phyloP scores from a whole-genome alignment of 345 rosid species.

The Dipteronia sinensis region DNA sequence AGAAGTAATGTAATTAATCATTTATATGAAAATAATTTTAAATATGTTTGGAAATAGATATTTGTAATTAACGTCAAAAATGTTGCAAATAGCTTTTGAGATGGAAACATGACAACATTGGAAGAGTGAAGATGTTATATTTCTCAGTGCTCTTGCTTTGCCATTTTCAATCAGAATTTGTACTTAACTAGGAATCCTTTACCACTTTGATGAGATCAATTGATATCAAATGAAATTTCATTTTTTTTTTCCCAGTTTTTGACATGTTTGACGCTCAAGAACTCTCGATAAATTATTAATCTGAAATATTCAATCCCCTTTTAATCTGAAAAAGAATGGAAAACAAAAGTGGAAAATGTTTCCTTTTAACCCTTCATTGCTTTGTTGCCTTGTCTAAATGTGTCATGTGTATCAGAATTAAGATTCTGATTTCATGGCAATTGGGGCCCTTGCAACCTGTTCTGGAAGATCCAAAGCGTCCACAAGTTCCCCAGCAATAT shows the following conservation, averaged over 20 bases:
- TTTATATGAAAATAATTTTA: constrained; percentile 3
- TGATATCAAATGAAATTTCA: not conserved
- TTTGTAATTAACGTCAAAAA: constrained; percentile 19
- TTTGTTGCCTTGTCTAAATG: not conserved
- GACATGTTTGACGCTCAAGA: too few relatives aligned
- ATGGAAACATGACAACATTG: too few relatives aligned
- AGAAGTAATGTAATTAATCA: constrained; percentile 21
- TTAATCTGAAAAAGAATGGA: not conserved
- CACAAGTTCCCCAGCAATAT: constrained; percentile 72
- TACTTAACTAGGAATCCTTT: not conserved
- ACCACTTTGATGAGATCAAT: not conserved
- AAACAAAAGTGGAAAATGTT: too few relatives aligned
- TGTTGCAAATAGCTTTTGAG: too few relatives aligned
- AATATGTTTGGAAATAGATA: constrained; percentile 14
- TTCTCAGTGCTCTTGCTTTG: too few relatives aligned
- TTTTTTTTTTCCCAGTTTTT: not conserved
- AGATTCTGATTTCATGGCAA: constrained; percentile 90
- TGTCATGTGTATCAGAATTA: constrained; percentile 78
- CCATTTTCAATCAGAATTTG: too few relatives aligned
- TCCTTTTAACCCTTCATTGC: not conserved
- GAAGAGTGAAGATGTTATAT: too few relatives aligned
- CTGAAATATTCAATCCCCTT: not conserved
- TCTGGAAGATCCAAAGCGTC: constrained; percentile 88
- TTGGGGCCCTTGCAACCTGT: constrained; percentile 79
- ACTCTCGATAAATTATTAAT: not conserved